phyloP scores from a whole-genome alignment of 106 monocot species.

The Dendrobium nobile region DNA sequence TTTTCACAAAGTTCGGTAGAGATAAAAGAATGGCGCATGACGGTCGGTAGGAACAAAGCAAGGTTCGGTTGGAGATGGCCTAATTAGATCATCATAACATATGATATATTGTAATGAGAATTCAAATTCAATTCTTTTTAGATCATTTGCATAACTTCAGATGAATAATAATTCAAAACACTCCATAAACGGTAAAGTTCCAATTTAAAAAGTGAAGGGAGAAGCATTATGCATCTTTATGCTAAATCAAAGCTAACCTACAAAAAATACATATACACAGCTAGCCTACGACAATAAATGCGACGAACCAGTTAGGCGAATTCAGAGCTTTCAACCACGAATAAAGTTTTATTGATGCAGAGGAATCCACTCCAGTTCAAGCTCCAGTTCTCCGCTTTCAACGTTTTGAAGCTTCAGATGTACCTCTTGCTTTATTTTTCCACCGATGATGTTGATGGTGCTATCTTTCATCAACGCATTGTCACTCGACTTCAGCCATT shows the following conservation, averaged over 20 bases:
- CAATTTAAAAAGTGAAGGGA: no score
- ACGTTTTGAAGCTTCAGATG: constrained; percentile 73
- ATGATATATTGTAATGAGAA: no score
- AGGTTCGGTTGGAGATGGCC: no score
- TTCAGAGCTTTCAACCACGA: background rate
- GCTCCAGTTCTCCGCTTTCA: constrained; percentile 68
- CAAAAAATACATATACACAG: constrained; percentile 3
- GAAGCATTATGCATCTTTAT: background rate
- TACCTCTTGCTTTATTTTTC: constrained; percentile 70
- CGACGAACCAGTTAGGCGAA: background rate
- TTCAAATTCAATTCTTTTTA: no score
- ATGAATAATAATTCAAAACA: no score
- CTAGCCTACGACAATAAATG: background rate
- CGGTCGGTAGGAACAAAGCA: no score
- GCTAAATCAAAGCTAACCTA: background rate
- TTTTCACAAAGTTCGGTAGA: no score
- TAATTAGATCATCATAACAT: no score
- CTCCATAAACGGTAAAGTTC: no score
- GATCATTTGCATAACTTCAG: no score
- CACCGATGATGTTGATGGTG: constrained; percentile 55
- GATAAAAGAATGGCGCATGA: no score
- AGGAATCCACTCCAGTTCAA: constrained; percentile 76
- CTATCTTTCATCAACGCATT: constrained; percentile 69
- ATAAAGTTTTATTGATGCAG: constrained; percentile 12
- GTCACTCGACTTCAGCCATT: constrained; percentile 65